A percentile compares a stretch with the other conserved stretches of the same genome.
Conservation (phyloP, 257 asterid genomes). For the Datura wrightii region DNA sequence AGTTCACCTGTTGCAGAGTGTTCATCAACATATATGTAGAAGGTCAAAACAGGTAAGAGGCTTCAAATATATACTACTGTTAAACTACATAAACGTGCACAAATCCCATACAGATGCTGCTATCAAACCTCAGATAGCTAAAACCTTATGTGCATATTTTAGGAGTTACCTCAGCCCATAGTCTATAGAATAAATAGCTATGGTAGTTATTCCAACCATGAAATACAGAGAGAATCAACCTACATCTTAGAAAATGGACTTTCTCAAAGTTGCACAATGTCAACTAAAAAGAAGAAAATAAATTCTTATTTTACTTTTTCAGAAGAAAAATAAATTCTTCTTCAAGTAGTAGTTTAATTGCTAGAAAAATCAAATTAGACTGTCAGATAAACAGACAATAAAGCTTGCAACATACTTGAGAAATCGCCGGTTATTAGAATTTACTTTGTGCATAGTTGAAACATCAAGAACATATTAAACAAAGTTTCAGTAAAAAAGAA, state of each 20-base stretch:
- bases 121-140: not conserved
- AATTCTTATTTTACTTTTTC: too few species aligned
- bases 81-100: not conserved
- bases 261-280: not conserved
- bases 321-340: not conserved
- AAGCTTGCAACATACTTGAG: not conserved
- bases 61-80: not conserved
- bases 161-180: not conserved
- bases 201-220: not conserved
- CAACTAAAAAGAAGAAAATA: not conserved
- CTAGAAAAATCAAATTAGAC: not conserved
- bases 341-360: not conserved
- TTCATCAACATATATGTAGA: not conserved
- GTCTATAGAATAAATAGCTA: not conserved
- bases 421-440: not conserved
- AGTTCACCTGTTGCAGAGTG: not conserved
- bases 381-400: not conserved
- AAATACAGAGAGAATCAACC: conserved; percentile 3
- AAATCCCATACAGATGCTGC: not conserved
- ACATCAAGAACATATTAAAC: not conserved
- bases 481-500: not conserved
- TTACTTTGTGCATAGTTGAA: not conserved
- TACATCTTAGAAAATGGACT: not conserved
- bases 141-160: not conserved
- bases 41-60: not conserved